A percentile compares a stretch with the other conserved stretches of the same genome.
These are phyloP conservation scores for Entonaema liquescens DNA, from an alignment of 495 filamentous ascomycete genomes.

Conservation along the genomic window DNA sequence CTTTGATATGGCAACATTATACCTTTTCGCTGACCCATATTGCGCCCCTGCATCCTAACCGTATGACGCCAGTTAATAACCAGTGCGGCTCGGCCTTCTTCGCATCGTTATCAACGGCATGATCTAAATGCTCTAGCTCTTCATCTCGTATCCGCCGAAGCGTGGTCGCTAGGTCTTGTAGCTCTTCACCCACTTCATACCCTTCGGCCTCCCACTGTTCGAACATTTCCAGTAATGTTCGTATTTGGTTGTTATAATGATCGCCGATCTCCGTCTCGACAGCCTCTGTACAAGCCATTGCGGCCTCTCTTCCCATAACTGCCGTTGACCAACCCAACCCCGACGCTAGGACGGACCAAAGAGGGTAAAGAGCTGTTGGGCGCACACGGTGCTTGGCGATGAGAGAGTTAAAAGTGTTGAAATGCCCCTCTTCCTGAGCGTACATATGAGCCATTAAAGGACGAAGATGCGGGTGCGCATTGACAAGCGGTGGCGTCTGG, in stretches of 20 bases:
- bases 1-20: slow-evolving; percentile 48
- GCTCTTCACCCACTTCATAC: slow-evolving; percentile 79
- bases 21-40: slow-evolving; percentile 93
- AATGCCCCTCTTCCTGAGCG: slow-evolving; percentile 90
- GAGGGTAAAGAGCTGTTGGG: slow-evolving; percentile 90
- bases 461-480: slow-evolving; percentile 84
- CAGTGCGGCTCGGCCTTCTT: slow-evolving; percentile 89
- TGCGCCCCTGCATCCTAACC: slow-evolving; percentile 85
- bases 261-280: slow-evolving; percentile 97
- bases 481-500: slow-evolving; percentile 76
- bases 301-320: slow-evolving; percentile 89
- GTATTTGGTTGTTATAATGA: slow-evolving; percentile 94
- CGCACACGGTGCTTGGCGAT: slow-evolving; percentile 89
- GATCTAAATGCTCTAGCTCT: slow-evolving; percentile 95
- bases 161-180: slow-evolving; percentile 74
- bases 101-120: slow-evolving; percentile 91
- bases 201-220: slow-evolving; percentile 69
- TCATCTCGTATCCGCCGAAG: slow-evolving; percentile 91
- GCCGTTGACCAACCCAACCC: slow-evolving; percentile 90
- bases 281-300: slow-evolving; percentile 98
- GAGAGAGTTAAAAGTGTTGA: slow-evolving; percentile 83
- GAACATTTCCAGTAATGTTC: slow-evolving; percentile 81
- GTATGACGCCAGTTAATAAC: slow-evolving; percentile 85
- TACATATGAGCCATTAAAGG: slow-evolving; percentile 97
- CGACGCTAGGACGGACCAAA: slow-evolving; percentile 87